phyloP scores from a whole-genome alignment of 1,139 yeast species.

The Hanseniaspora uvarum region DNA sequence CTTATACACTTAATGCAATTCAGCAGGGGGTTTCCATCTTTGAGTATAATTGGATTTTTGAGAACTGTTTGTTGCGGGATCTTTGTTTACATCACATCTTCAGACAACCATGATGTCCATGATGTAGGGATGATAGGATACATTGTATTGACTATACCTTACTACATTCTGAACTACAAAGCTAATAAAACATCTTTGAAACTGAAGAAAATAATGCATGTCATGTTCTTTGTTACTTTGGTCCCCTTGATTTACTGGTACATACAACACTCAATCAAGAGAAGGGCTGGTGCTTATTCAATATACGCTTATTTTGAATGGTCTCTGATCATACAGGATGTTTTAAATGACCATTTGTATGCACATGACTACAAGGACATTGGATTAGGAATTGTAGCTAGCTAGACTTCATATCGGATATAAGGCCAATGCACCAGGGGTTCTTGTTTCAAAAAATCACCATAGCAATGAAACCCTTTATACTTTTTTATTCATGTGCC shows the following conservation, averaged over 20 bases:
- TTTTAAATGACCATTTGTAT: conserved; percentile 75
- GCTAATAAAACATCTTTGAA: conserved; percentile 30
- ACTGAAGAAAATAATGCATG: conserved; percentile 43
- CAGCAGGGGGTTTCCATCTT: conserved; percentile 19
- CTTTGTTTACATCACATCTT: conserved; percentile 93
- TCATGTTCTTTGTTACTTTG: conserved; percentile 56
- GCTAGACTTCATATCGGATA: not conserved
- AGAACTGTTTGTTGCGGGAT: conserved; percentile 96
- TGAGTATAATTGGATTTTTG: conserved; percentile 49
- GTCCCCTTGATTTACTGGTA: conserved; percentile 81
- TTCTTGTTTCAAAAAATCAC: no score
- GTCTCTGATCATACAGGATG: conserved; percentile 72
- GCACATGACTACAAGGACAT: not conserved
- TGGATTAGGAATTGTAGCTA: not conserved
- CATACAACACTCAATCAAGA: conserved; percentile 85
- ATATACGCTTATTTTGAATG: conserved; percentile 91
- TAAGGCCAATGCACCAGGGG: not conserved
- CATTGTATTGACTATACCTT: conserved; percentile 79
- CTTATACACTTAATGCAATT: conserved; percentile 56
- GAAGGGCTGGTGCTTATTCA: conserved; percentile 86
- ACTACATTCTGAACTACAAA: conserved; percentile 58
- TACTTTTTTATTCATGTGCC: no score
- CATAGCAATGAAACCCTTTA: no score
- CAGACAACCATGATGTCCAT: conserved; percentile 94
- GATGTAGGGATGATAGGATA: conserved; percentile 90